These are phyloP conservation scores for Nicotiana tabacum DNA, from an alignment of 257 asterid species.

Conservation along the genomic window DNA sequence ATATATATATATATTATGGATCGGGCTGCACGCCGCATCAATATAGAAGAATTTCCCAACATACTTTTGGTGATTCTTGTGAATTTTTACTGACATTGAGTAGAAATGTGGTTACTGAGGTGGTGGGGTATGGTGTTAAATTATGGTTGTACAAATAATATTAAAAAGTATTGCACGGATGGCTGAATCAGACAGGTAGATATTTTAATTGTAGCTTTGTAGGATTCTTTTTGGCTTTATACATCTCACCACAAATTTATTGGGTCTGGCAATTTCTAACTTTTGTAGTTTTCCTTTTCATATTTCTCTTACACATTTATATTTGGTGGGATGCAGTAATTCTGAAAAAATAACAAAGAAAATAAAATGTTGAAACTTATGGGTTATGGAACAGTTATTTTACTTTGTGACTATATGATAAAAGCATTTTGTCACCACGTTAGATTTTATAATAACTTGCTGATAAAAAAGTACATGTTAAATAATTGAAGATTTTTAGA, in stretches of 20 bases:
- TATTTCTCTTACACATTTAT: not conserved
- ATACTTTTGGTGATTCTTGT: not conserved
- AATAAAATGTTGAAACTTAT: not conserved
- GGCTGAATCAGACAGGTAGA: constrained; percentile 15
- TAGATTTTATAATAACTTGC: too few species aligned
- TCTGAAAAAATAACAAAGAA: not conserved
- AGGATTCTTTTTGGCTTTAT: constrained; percentile 24
- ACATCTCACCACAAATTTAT: not conserved
- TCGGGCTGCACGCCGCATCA: too few species aligned
- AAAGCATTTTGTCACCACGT: too few species aligned
- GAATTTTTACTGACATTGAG: not conserved
- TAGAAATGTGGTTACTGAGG: not conserved
- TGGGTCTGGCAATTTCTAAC: constrained; percentile 2
- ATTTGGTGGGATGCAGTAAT: not conserved
- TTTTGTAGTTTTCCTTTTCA: not conserved
- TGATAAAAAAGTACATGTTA: too few species aligned
- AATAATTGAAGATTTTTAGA: too few species aligned
- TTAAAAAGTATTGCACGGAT: not conserved
- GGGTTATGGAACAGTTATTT: not conserved
- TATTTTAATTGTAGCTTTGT: constrained; percentile 12
- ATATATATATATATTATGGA: too few species aligned
- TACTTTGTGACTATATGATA: too few species aligned
- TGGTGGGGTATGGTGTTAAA: not conserved
- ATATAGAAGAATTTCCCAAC: too few species aligned
- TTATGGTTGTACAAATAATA: not conserved